A percentile compares a stretch with the other conserved stretches of the same genome.
phyloP scores from a whole-genome alignment of 441 rosid genomes.

The Metrosideros polymorpha region DNA sequence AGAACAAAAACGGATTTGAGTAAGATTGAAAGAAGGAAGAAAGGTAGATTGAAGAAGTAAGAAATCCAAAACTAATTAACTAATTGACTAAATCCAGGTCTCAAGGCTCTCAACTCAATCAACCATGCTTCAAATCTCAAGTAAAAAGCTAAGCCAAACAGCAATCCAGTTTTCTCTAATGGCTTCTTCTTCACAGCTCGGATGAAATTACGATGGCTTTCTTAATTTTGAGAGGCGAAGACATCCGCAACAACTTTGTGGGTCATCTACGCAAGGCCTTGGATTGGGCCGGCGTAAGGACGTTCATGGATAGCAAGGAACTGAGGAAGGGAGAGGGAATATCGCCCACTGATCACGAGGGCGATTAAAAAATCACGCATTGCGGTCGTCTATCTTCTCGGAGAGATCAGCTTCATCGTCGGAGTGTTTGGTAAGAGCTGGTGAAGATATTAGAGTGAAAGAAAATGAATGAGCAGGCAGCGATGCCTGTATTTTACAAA shows the following conservation, averaged over 20 bases:
- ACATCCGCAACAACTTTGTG: neutral
- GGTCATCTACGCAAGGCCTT: neutral
- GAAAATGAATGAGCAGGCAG: neutral
- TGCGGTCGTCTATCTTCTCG: neutral
- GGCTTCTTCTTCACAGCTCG: neutral
- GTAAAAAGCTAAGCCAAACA: neutral
- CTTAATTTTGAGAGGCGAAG: neutral
- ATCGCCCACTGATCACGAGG: neutral
- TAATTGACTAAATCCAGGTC: too few relatives aligned
- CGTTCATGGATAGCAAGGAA: neutral
- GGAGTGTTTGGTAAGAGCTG: neutral
- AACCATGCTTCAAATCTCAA: neutral
- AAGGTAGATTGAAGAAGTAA: too few relatives aligned
- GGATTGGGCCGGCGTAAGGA: neutral
- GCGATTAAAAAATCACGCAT: neutral
- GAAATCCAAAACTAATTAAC: too few relatives aligned
- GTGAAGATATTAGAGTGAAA: neutral
- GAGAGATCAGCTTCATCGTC: neutral
- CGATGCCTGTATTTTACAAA: neutral
- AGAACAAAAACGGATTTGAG: too few relatives aligned
- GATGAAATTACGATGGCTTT: neutral
- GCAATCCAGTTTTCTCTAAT: neutral
- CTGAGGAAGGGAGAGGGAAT: neutral
- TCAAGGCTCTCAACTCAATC: neutral
- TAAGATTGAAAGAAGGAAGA: too few relatives aligned